phyloP scores from a whole-genome alignment of 2,329 filamentous ascomycete genomes.

The Trichoderma koningii region DNA sequence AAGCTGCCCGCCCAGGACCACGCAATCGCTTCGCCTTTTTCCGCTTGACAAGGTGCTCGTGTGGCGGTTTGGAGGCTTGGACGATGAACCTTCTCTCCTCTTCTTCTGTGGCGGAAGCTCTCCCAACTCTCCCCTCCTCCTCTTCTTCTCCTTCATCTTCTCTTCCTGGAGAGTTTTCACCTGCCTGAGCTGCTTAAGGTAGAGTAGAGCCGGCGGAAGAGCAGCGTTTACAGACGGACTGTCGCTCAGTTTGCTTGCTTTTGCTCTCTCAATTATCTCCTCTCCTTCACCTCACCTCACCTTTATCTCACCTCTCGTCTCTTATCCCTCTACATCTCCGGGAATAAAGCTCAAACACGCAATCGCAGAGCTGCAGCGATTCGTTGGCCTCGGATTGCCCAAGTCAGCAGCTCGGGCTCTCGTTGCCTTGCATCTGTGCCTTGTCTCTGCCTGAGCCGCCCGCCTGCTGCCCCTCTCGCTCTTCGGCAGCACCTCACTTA shows the following conservation, averaged over 20 bases:
- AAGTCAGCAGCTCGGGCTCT: conserved; percentile 21
- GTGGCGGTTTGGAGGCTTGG: background rate
- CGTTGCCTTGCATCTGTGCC: conserved; percentile 7
- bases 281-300: background rate
- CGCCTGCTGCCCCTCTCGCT: conserved; percentile 21
- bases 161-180: too few relatives aligned
- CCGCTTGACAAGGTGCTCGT: background rate
- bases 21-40: conserved; percentile 27
- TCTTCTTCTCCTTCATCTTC: background rate
- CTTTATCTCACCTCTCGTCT: background rate
- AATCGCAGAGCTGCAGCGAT: conserved; percentile 13
- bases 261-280: background rate
- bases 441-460: conserved; percentile 17
- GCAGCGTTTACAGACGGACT: background rate
- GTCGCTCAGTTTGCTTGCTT: background rate
- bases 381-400: conserved; percentile 5
- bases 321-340: background rate
- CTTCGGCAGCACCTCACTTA: background rate
- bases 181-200: too few relatives aligned
- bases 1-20: conserved; percentile 26
- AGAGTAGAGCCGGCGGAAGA: background rate
- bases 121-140: background rate
- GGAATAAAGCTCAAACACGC: background rate
- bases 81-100: background rate
- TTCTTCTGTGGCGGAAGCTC: background rate